Conservation (phyloP, 2,329 filamentous ascomycete species). For the Xylariaceae sp. region DNA sequence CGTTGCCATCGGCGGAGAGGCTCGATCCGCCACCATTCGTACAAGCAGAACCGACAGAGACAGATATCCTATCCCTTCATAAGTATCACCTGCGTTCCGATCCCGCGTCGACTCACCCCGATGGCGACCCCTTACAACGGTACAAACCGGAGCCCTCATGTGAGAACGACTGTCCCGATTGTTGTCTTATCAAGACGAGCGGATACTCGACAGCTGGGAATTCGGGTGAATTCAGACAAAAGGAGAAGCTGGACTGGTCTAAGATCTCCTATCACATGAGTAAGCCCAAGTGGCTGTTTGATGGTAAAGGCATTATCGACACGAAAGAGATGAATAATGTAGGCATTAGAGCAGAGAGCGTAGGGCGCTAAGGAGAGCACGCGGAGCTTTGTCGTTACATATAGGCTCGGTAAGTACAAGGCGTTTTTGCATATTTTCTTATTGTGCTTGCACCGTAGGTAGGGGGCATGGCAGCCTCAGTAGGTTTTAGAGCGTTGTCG, state of each 20-base stretch:
- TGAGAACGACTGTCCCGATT: conserved; percentile 52
- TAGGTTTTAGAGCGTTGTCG: no score
- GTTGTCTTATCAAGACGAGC: conserved; percentile 44
- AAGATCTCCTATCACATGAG: conserved; percentile 53
- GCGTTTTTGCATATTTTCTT: not conserved
- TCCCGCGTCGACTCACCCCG: conserved; percentile 23
- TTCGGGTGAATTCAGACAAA: conserved; percentile 48
- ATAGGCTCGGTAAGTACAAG: not conserved
- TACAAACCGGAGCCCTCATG: conserved; percentile 51
- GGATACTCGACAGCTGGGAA: conserved; percentile 48
- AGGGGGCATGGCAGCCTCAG: no score
- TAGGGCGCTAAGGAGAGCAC: conserved; percentile 39
- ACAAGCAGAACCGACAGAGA: conserved; percentile 41
- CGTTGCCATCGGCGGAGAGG: not conserved
- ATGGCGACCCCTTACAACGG: conserved; percentile 49
- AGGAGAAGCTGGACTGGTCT: conserved; percentile 55
- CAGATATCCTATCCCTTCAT: conserved; percentile 52
- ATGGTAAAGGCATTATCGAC: conserved; percentile 58
- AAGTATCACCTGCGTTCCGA: conserved; percentile 46
- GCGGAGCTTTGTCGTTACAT: not conserved
- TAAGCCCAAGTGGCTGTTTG: conserved; percentile 59
- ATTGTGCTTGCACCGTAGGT: no score
- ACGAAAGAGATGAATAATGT: conserved; percentile 50
- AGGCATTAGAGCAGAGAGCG: conserved; percentile 56
- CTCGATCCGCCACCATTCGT: conserved; percentile 52